phyloP scores from a whole-genome alignment of 2,329 filamentous ascomycete genomes.

The Teratosphaeria zuluensis region DNA sequence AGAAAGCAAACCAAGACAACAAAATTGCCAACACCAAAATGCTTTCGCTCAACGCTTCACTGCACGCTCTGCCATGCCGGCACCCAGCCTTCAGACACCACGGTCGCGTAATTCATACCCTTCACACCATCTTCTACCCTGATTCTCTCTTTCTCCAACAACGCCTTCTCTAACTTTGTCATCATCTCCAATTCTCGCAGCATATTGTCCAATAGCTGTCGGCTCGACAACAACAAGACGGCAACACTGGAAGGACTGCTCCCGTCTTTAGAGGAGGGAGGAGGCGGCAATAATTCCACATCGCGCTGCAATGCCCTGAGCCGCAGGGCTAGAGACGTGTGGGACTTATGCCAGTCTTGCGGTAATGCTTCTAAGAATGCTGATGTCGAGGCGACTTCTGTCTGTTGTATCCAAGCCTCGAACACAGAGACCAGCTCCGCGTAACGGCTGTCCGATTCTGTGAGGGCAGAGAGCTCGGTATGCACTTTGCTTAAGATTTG shows the following conservation, averaged over 20 bases:
- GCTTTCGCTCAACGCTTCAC: constrained; percentile 2
- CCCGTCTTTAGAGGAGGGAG: constrained; percentile 9
- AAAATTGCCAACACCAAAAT: not conserved
- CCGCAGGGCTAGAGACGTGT: constrained; percentile 41
- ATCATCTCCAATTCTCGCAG: constrained; percentile 53
- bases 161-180: constrained; percentile 51
- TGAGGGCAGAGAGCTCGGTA: constrained; percentile 48
- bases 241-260: constrained; percentile 31
- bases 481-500: constrained; percentile 50
- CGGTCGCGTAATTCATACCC: not conserved
- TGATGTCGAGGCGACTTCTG: constrained; percentile 20
- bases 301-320: constrained; percentile 47
- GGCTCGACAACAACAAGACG: constrained; percentile 40
- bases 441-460: constrained; percentile 48
- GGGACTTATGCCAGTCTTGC: constrained; percentile 50
- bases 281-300: constrained; percentile 38
- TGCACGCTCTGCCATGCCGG: constrained; percentile 18
- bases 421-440: constrained; percentile 47
- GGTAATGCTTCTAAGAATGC: constrained; percentile 48
- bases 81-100: constrained; percentile 12
- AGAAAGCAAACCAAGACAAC: not conserved
- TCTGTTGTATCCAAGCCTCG: constrained; percentile 45
- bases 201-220: constrained; percentile 48
- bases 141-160: constrained; percentile 45
- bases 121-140: constrained; percentile 42